phyloP scores from a whole-genome alignment of 495 filamentous ascomycete genomes.

The Aspergillus ellipticus region DNA sequence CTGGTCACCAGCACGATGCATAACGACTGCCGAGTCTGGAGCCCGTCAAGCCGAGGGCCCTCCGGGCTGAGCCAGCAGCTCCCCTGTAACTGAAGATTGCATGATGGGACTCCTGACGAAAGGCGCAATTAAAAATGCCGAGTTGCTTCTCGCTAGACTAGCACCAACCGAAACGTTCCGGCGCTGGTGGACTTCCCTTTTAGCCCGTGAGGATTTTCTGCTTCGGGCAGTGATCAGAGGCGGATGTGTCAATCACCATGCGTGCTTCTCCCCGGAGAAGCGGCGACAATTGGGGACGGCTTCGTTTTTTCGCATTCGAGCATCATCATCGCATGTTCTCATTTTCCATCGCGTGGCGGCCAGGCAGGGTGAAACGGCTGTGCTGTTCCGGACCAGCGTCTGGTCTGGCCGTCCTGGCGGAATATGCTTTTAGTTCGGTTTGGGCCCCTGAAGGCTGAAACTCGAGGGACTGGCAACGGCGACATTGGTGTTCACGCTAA shows the following conservation, averaged over 20 bases:
- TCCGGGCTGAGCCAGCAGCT: neutral
- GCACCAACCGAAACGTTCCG: conserved; percentile 13
- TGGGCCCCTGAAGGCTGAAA: conserved; percentile 9
- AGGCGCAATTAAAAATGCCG: conserved; percentile 13
- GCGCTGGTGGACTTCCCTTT: conserved; percentile 14
- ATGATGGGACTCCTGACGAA: conserved; percentile 1
- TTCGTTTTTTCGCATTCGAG: conserved; percentile 1
- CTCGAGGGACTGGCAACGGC: neutral
- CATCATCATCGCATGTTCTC: neutral
- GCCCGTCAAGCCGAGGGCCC: neutral
- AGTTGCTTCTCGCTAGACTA: conserved; percentile 9
- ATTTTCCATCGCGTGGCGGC: too few relatives aligned
- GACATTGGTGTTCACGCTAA: conserved; percentile 3
- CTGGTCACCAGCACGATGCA: conserved; percentile 6
- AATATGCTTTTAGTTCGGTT: neutral
- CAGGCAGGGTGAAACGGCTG: neutral
- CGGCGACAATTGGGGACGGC: conserved; percentile 7
- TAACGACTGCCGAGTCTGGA: conserved; percentile 9
- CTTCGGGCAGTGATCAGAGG: conserved; percentile 24
- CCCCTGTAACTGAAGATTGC: conserved; percentile 5
- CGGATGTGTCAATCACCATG: conserved; percentile 15
- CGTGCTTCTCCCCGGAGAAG: conserved; percentile 9
- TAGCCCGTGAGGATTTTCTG: conserved; percentile 17
- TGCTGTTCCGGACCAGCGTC: neutral
- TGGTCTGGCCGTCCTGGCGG: neutral